These are phyloP conservation scores for Babesia ovis DNA, from an alignment of 169 alveolate genomes.

Conservation along the genomic window DNA sequence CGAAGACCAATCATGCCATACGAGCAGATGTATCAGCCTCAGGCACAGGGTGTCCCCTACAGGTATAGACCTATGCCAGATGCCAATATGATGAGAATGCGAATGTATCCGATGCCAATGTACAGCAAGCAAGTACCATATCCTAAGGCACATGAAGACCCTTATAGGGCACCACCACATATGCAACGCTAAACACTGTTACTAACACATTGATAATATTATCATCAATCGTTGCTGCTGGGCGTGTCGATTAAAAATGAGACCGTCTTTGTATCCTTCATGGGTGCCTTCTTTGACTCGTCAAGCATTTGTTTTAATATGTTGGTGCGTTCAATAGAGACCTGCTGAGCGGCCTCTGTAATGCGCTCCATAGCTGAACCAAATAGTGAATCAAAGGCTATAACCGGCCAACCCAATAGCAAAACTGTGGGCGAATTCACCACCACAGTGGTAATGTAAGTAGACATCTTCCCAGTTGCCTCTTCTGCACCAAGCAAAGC, in stretches of 20 bases:
- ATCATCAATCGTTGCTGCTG: background rate
- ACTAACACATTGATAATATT: background rate
- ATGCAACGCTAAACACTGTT: conserved; percentile 15
- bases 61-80: conserved; percentile 37
- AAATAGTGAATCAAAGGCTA: background rate
- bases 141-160: conserved; percentile 42
- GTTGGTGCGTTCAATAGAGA: background rate
- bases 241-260: conserved; percentile 12
- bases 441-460: background rate
- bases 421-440: conserved; percentile 8
- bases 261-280: conserved; percentile 10
- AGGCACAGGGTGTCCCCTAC: conserved; percentile 2
- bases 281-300: background rate
- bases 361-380: conserved; percentile 9
- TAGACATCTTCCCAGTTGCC: background rate
- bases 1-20: conserved; percentile 27
- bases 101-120: conserved; percentile 39
- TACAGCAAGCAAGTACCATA: conserved; percentile 32
- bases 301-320: background rate
- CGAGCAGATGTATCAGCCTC: conserved; percentile 38
- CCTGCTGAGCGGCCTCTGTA: conserved; percentile 11
- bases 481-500: conserved; percentile 32
- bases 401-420: conserved; percentile 19
- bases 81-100: conserved; percentile 25
- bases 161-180: conserved; percentile 19